Percentiles rank a stretch among this genome's conserved stretches.
Evolutionary conservation across 2,329 filamentous ascomycete species (phyloP).

Genomic region (Alternaria viburni): DNA sequence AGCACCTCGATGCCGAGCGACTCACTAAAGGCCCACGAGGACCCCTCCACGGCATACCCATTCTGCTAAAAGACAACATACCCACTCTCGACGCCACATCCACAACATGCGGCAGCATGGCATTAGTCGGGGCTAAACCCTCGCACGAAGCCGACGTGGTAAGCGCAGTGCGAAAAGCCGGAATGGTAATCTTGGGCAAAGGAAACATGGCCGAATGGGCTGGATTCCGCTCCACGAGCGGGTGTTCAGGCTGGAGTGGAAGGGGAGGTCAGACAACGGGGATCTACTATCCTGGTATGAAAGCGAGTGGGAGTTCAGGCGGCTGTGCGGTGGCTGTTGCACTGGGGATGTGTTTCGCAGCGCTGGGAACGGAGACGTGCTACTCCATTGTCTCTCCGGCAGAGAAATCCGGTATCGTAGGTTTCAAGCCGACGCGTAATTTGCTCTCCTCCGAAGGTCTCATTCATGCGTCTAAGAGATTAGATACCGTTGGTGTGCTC

Average conservation of each 20-base stretch:
- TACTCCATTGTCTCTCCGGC: constrained; percentile 24
- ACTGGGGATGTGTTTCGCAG: constrained; percentile 62
- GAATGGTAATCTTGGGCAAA: constrained; percentile 69
- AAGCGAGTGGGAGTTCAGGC: constrained; percentile 66
- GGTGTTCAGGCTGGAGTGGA: constrained; percentile 66
- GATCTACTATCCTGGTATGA: constrained; percentile 63
- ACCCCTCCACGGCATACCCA: constrained; percentile 64
- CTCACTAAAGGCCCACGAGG: constrained; percentile 53
- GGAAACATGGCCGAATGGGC: constrained; percentile 64
- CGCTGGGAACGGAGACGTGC: constrained; percentile 61
- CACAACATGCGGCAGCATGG: constrained; percentile 62
- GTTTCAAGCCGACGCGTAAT: constrained; percentile 46
- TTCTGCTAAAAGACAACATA: constrained; percentile 69
- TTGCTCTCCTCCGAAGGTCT: constrained; percentile 64
- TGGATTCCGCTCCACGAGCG: constrained; percentile 62
- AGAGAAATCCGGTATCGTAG: constrained; percentile 21
- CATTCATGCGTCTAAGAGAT: constrained; percentile 63
- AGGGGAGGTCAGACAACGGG: constrained; percentile 66
- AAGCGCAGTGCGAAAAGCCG: constrained; percentile 62
- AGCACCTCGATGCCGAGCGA: constrained; percentile 54
- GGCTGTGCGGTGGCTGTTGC: constrained; percentile 65
- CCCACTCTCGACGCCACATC: constrained; percentile 50
- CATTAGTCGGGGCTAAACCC: constrained; percentile 62
- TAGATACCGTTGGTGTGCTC: constrained; percentile 61
- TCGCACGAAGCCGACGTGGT: constrained; percentile 64